Base-by-base conservation (phyloP, 2,329 filamentous ascomycete species). In the Talaromyces sp. region DNA sequence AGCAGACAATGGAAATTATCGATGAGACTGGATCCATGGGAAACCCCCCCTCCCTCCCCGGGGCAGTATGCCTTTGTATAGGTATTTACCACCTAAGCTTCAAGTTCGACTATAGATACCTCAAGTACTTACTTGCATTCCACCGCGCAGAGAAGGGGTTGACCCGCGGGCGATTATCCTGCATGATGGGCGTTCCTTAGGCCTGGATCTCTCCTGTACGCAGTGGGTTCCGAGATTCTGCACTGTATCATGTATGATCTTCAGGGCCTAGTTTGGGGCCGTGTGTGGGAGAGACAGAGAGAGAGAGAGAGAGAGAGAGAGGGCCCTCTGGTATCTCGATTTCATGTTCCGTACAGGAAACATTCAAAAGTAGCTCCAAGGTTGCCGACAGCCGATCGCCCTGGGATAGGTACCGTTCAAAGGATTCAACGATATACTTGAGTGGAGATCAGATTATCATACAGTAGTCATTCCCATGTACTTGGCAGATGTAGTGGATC, bases 181-280 rank as follows among this genome's bases (percentile, higher is more conserved):
- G 24, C 24, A 27, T 27, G 24, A 27, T 27, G 4, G 24, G 24
- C 24, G 24, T 27, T 27, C 9, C 24, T 9, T 27, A 27, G 24
- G 24, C 24, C 24, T 27, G 24, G 24, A 27, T 27, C 24, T 27
- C 24, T 27, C n/a, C 32, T 35, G n/a, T 24, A 27, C 24, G 24
- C 40, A 24, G 40, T 42, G 40, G 40, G 19, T 42, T 42, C 40
- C n/a, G n/a, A 42, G n/a, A 5, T 29, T 29, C 24, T 39, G 30
- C 22, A 39, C 22, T 22, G 16, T 5, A 22, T 29, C 30, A 8
- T 39, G 8, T 27, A 46, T 43, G 50, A 52, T 52, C 50, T 52
- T 52, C 50, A 52, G 50, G 50, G 50, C 42, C 49, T 19, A 32
- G 8, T 27, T 27, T 27, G 24, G 24, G 24, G 24, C 37, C 16